Percentiles rank a stretch among this genome's conserved stretches.
Conservation (phyloP, 75 land plant genomes). For the Selaginella tamariscina region DNA sequence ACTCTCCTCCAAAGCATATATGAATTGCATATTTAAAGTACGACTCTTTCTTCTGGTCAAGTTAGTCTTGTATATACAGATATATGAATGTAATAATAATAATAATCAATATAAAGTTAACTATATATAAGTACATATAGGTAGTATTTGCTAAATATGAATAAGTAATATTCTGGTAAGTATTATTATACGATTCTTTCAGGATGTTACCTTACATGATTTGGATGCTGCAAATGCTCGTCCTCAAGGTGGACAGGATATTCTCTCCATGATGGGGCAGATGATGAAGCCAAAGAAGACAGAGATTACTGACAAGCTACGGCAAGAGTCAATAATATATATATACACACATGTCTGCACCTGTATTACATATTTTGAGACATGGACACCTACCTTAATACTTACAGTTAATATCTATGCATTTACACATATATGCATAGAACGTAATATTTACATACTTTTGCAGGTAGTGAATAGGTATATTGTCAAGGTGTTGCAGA, state of each 20-base stretch:
- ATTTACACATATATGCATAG: background rate
- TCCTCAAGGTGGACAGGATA: conserved; percentile 39
- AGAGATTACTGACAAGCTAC: conserved; percentile 90
- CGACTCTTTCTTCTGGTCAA: no score
- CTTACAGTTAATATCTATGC: background rate
- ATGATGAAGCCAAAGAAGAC: conserved; percentile 99
- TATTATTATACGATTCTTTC: conserved; percentile 9
- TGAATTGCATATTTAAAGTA: no score
- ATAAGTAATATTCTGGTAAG: no score
- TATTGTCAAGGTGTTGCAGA: conserved; percentile 95
- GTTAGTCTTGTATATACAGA: no score
- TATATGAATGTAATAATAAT: no score
- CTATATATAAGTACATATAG: no score
- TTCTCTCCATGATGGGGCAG: conserved; percentile 94
- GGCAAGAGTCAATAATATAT: conserved; percentile 97
- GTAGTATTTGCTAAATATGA: no score
- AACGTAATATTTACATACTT: background rate
- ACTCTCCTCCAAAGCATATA: no score
- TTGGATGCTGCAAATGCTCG: conserved; percentile 13
- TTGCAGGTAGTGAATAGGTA: conserved; percentile 89
- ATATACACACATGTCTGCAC: no score
- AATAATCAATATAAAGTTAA: no score
- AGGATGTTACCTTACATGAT: conserved; percentile 7
- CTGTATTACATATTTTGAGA: no score
- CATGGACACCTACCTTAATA: background rate